Percentiles rank a stretch among this genome's conserved stretches.
These are phyloP conservation scores for Albatrellus ellisii DNA, from an alignment of 768 basidiomycete genomes.

Conservation along the genomic window DNA sequence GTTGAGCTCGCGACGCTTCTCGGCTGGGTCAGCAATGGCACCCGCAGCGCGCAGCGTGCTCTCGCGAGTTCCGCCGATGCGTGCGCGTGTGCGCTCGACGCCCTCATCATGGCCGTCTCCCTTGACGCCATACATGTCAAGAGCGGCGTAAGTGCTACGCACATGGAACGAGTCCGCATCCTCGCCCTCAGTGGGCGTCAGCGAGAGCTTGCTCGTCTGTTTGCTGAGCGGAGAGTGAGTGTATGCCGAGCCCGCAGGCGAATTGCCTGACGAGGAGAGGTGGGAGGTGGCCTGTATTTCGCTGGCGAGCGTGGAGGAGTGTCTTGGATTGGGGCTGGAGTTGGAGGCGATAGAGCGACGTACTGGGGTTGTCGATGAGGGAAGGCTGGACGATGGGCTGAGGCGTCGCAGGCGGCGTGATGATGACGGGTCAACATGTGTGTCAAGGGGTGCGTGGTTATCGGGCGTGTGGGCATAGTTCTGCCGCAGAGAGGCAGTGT, in stretches of 20 bases:
- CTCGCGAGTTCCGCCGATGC: slow-evolving; percentile 38
- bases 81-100: slow-evolving; percentile 81
- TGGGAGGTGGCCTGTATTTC: neutral
- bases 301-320: neutral
- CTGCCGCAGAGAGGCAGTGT: neutral
- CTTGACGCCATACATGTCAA: slow-evolving; percentile 84
- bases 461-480: neutral
- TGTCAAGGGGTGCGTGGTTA: slow-evolving; percentile 1
- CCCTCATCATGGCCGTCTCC: slow-evolving; percentile 95
- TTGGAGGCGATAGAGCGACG: neutral
- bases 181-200: slow-evolving; percentile 65
- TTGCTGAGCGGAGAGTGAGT: slow-evolving; percentile 5
- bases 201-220: slow-evolving; percentile 36
- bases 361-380: neutral
- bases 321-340: neutral
- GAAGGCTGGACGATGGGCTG: slow-evolving; percentile 8
- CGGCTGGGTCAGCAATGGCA: slow-evolving; percentile 40
- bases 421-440: slow-evolving; percentile 1
- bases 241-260: slow-evolving; percentile 9
- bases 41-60: slow-evolving; percentile 47
- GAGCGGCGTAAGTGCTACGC: slow-evolving; percentile 75
- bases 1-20: slow-evolving; percentile 54
- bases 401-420: slow-evolving; percentile 8
- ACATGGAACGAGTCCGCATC: slow-evolving; percentile 77
- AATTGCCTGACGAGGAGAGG: slow-evolving; percentile 4